Base-by-base conservation (phyloP, 805 yeast genomes). In the Candida taoyuanica region DNA sequence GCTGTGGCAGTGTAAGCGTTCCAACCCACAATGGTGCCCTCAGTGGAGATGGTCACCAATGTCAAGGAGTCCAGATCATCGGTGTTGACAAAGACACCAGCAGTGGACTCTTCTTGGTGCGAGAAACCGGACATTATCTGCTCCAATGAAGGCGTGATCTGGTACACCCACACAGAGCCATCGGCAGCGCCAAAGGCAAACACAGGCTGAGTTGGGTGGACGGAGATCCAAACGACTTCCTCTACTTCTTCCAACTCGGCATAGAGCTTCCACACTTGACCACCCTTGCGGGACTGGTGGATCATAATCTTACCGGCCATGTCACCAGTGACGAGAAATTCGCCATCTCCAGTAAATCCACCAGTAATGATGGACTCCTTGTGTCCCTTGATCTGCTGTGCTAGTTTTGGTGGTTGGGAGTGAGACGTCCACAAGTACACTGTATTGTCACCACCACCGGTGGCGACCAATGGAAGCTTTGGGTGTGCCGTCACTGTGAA, bases 141-240 rank as follows among this genome's bases (percentile, higher is more conserved):
- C 41, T 78, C 86, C 37, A 84, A 62, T 9, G 74, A 61, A 35
- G 82, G 74, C 17, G 63, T 60, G 29, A 89, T 71, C 54, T 81
- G 85, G 58, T 88, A 93, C 19, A 82, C 86, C 95, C 96, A 91
- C 4, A 89, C 94, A 0, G 95, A 82, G 3, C 98, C 98, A 60
- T 89, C 96, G 7, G 71, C 67, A 17, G 87, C 91, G 45, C 98
- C 97, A 56, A 85, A 86, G 12, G 98, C 97, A 67, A 91, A 86
- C 33, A 85, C 73, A 17, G 80, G 73, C 55, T 80, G 81, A 16
- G 68, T 67, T 19, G 96, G 96, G 63, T 93, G 98, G 36, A 77
- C 71, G 21, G 71, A 62, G 36, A 91, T 69, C 94, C 95, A 88
- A 31, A 80, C 77, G 7, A 93, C 76, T 65, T 93, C 99, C 51